These are phyloP conservation scores for Tagetes erecta DNA, from an alignment of 129 eudicot species.

Conservation along the genomic window DNA sequence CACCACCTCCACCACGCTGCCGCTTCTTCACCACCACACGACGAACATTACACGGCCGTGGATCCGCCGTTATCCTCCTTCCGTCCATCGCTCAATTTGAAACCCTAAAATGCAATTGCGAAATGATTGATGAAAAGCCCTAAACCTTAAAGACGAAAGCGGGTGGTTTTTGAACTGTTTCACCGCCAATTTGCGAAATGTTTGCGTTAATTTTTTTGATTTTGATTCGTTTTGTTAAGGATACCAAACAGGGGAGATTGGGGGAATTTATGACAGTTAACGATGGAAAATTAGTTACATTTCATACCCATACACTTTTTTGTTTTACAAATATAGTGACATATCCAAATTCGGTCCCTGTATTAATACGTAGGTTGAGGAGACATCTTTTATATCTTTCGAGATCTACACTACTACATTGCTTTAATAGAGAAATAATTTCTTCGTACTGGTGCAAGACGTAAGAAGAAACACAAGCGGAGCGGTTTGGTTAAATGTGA, in stretches of 20 bases:
- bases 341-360: too few relatives aligned
- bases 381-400: too few relatives aligned
- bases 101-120: conserved; percentile 7
- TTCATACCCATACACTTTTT: too few relatives aligned
- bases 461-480: too few relatives aligned
- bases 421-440: too few relatives aligned
- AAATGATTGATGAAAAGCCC: neutral
- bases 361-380: too few relatives aligned
- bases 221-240: too few relatives aligned
- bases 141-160: conserved; percentile 1
- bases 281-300: neutral
- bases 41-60: conserved; percentile 68
- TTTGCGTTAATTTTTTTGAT: neutral
- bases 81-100: conserved; percentile 58
- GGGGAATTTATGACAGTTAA: neutral
- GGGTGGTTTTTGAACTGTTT: neutral
- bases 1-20: conserved; percentile 55
- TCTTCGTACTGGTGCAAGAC: too few relatives aligned
- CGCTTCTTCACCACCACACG: conserved; percentile 91
- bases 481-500: too few relatives aligned
- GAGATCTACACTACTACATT: too few relatives aligned
- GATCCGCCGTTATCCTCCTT: conserved; percentile 78
- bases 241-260: neutral
- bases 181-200: conserved; percentile 21
- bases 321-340: too few relatives aligned